phyloP scores from a whole-genome alignment of 116 monocot genomes.

The Dioscorea cayenensis region DNA sequence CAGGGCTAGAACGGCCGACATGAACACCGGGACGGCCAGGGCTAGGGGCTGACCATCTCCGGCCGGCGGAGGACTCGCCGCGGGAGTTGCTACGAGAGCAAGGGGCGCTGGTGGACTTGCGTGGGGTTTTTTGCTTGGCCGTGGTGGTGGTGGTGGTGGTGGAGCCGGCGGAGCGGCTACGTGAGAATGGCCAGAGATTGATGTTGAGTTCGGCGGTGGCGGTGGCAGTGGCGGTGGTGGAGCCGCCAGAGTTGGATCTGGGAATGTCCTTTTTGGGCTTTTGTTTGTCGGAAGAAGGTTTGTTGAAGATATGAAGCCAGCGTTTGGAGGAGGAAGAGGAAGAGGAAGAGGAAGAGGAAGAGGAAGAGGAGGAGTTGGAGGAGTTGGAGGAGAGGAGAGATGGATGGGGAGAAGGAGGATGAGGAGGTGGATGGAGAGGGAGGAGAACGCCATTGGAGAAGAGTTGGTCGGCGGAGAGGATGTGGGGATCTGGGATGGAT shows the following conservation, averaged over 20 bases:
- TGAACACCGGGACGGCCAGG: slow-evolving; percentile 26
- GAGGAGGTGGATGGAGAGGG: slow-evolving; percentile 42
- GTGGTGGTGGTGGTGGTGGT: slow-evolving; percentile 1
- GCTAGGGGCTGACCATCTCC: slow-evolving; percentile 32
- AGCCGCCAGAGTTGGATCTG: not conserved
- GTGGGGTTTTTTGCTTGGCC: slow-evolving; percentile 4
- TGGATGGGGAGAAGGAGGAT: not conserved
- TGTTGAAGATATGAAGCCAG: slow-evolving; percentile 65
- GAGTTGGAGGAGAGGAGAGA: not conserved
- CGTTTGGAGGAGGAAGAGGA: slow-evolving; percentile 28
- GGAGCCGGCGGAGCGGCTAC: slow-evolving; percentile 64
- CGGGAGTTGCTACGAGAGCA: slow-evolving; percentile 90
- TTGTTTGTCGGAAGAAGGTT: not conserved
- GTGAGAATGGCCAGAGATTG: slow-evolving; percentile 88
- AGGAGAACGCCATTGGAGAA: slow-evolving; percentile 66
- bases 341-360: not conserved
- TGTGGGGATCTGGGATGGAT: slow-evolving; percentile 10
- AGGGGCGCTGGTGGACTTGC: slow-evolving; percentile 75
- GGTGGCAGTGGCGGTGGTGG: slow-evolving; percentile 15
- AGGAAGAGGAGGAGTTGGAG: slow-evolving; percentile 3
- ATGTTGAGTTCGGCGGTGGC: slow-evolving; percentile 58
- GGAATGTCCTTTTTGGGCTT: slow-evolving; percentile 11
- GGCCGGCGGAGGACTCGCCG: not conserved
- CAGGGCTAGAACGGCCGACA: slow-evolving; percentile 69
- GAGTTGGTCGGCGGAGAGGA: slow-evolving; percentile 67